Percentiles rank a stretch among this genome's conserved stretches.
These are phyloP conservation scores for Grosmannia huntii DNA, from an alignment of 2,329 filamentous ascomycete genomes.

Conservation along the genomic window DNA sequence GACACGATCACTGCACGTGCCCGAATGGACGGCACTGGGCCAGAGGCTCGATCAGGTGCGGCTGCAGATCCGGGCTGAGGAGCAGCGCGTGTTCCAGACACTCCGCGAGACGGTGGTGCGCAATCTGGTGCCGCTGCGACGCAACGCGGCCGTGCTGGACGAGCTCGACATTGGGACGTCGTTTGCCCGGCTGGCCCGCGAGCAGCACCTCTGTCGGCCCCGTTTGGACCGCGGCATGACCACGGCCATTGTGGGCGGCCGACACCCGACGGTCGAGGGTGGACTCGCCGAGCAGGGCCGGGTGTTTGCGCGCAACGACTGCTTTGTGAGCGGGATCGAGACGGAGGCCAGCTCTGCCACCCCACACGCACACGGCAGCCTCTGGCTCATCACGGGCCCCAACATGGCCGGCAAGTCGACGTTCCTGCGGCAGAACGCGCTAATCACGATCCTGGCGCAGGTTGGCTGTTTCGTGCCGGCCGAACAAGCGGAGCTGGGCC, in stretches of 20 bases:
- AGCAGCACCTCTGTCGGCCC: slow-evolving; percentile 63
- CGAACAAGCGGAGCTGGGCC: slow-evolving; percentile 67
- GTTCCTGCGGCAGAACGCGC: slow-evolving; percentile 86
- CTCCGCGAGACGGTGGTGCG: slow-evolving; percentile 65
- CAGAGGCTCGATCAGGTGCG: slow-evolving; percentile 65
- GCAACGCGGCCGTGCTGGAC: slow-evolving; percentile 83
- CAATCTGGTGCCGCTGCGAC: slow-evolving; percentile 74
- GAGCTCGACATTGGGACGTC: slow-evolving; percentile 85
- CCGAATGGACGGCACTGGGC: slow-evolving; percentile 75
- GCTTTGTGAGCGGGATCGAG: slow-evolving; percentile 34
- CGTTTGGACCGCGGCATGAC: slow-evolving; percentile 49
- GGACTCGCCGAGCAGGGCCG: slow-evolving; percentile 59
- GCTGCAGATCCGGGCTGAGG: slow-evolving; percentile 68
- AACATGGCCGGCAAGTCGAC: slow-evolving; percentile 99
- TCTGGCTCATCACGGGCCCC: slow-evolving; percentile 66
- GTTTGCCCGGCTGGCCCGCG: slow-evolving; percentile 65
- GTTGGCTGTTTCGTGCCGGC: slow-evolving; percentile 89
- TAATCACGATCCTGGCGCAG: slow-evolving; percentile 89
- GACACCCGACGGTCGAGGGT: slow-evolving; percentile 85
- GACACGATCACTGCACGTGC: slow-evolving; percentile 72
- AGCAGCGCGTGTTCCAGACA: slow-evolving; percentile 63
- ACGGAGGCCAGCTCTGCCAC: neutral
- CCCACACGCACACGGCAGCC: slow-evolving; percentile 27
- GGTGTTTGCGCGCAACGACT: slow-evolving; percentile 55
- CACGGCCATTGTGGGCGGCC: slow-evolving; percentile 71